Evolutionary conservation across 1,139 yeast genomes (phyloP).

Genomic region (Yarrowia galli): DNA sequence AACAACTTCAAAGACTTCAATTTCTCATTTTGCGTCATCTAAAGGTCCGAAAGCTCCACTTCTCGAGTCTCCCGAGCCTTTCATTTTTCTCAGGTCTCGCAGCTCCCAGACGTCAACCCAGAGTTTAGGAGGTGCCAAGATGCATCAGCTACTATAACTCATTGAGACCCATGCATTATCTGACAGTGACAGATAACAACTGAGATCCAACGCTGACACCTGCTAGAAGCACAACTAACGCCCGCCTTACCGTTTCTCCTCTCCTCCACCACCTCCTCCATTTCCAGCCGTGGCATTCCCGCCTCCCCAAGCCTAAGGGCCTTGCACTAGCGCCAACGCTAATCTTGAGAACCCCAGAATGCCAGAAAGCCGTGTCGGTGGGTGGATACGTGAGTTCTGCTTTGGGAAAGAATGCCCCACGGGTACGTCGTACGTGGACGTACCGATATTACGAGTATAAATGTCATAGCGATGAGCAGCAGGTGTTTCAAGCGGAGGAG

Average conservation of each 20-base stretch:
- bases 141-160: too few species aligned
- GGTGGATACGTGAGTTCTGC: background rate
- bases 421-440: background rate
- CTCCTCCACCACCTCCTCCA: too few species aligned
- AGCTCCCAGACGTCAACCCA: background rate
- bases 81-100: too few species aligned
- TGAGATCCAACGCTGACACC: too few species aligned
- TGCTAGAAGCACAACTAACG: too few species aligned
- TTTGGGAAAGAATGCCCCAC: background rate
- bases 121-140: background rate
- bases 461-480: background rate
- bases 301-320: too few species aligned
- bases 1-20: too few species aligned
- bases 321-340: slow-evolving; percentile 11
- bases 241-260: too few species aligned
- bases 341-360: background rate
- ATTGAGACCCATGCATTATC: too few species aligned
- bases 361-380: background rate
- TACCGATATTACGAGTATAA: background rate
- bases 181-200: too few species aligned
- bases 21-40: background rate
- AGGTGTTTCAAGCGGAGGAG: background rate
- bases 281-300: background rate
- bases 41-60: background rate
- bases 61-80: too few species aligned